Base-by-base conservation (phyloP, 768 basidiomycete species). In the Paxillus involutus region DNA sequence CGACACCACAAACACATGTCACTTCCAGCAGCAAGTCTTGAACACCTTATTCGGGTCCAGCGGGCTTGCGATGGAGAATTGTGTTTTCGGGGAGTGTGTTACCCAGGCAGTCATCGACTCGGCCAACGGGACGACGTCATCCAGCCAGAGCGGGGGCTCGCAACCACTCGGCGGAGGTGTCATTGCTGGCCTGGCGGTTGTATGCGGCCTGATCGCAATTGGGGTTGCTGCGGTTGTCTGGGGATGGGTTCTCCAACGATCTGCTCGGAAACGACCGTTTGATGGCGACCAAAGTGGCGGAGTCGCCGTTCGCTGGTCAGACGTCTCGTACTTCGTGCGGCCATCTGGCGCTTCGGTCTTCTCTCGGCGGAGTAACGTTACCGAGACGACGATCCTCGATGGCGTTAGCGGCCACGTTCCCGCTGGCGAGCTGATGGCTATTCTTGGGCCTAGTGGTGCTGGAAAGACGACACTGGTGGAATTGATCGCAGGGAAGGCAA, bases 391-490 rank as follows among this genome's bases (percentile, higher is more conserved):
- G 83, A 78, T 97, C 14, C 73, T 98, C 39, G 84, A 91, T 63
- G 73, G 74, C 39, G 77, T 94, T 30, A 82, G 72, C 45, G 95
- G 94, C 0, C 68, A 71, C 10, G 82, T 96, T n/a, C 71, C 75
- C 3, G 83, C 91, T 0, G 94, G 95, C 10, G 82, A 89, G 56
- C 84, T 97, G 76, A 86, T 93, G 80, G 91, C 90, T n/a, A 83
- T 97, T 51, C 80, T 98, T 3, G 95, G 95, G 0, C 94, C 95
- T 0, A 91, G 89, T 60, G 94, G 94, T 77, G 91, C 93, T 16
- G 94, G 94, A 41, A 96, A 96, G 70, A 92, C 91, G 0, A 94
- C 94, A 0, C 76, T 98, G 36, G 86, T 97, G 16, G 95, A 98
- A 64, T 83, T 97, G 36, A 80, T 98, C 10, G 91, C 94, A 0